Conservation (phyloP, 1,284 basidiomycete species). For the Ceratobasidium sp. region DNA sequence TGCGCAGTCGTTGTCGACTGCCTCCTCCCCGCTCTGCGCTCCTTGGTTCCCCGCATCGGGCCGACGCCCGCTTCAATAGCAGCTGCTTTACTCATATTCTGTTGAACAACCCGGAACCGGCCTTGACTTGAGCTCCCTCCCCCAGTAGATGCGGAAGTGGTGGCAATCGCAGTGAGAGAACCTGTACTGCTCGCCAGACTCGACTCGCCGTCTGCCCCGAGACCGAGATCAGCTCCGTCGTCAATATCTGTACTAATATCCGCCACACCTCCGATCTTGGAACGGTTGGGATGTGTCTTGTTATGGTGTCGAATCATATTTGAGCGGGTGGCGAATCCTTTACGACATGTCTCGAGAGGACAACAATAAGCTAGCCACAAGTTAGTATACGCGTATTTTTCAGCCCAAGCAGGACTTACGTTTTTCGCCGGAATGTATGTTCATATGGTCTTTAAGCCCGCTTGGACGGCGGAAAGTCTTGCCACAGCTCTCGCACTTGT, state of each 20-base stretch:
- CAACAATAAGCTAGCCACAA: slow-evolving; percentile 23
- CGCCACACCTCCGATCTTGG: slow-evolving; percentile 32
- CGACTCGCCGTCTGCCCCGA: neutral
- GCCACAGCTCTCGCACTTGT: slow-evolving; percentile 30
- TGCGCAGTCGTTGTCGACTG: too few species aligned
- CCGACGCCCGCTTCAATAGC: too few species aligned
- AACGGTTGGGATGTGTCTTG: slow-evolving; percentile 28
- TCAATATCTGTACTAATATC: slow-evolving; percentile 3
- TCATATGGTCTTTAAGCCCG: slow-evolving; percentile 31
- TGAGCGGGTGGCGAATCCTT: slow-evolving; percentile 31
- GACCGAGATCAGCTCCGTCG: neutral
- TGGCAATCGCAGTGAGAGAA: neutral
- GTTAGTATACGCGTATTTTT: neutral
- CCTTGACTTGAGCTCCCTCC: slow-evolving; percentile 14
- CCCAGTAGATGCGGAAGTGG: neutral
- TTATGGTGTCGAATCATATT: slow-evolving; percentile 36
- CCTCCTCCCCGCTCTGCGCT: too few species aligned
- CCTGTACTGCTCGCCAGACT: neutral
- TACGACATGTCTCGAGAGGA: slow-evolving; percentile 31
- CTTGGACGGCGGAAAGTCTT: slow-evolving; percentile 32
- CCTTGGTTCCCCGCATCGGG: too few species aligned
- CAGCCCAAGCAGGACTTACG: neutral
- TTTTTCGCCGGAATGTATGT: slow-evolving; percentile 35
- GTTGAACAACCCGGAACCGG: slow-evolving; percentile 27
- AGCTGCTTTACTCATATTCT: neutral